Percentiles rank a stretch among this genome's conserved stretches.
Conservation (phyloP, 306 rosid genomes). For the Phaseolus lunatus region DNA sequence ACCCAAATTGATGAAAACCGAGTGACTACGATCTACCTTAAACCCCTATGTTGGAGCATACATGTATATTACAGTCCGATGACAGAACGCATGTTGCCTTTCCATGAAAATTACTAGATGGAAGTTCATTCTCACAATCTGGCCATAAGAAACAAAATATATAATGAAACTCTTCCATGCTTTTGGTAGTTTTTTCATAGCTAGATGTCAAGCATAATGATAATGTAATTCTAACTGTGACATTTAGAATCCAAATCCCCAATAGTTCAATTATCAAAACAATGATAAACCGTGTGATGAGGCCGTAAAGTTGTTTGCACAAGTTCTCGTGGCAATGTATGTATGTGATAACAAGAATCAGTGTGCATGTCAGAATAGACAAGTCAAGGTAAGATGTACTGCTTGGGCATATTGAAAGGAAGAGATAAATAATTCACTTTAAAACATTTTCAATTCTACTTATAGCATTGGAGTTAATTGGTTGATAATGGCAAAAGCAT, state of each 20-base stretch:
- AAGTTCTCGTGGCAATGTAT: constrained; percentile 28
- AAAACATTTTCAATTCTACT: constrained; percentile 16
- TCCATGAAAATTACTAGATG: constrained; percentile 8
- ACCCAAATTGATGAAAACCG: not conserved
- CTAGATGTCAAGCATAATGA: not conserved
- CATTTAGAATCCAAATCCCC: constrained; percentile 13
- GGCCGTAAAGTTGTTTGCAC: not conserved
- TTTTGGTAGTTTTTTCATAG: constrained; percentile 28
- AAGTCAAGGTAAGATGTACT: constrained; percentile 6
- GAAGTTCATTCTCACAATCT: constrained; percentile 27
- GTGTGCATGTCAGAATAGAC: constrained; percentile 12
- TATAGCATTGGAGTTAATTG: not conserved
- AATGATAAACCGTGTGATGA: constrained; percentile 19
- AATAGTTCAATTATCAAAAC: constrained; percentile 32
- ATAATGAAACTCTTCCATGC: not conserved
- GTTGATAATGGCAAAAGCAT: not conserved
- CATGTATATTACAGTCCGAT: not conserved
- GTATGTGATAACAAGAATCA: constrained; percentile 15
- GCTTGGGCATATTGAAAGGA: constrained; percentile 12
- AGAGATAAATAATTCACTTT: constrained; percentile 18
- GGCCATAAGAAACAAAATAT: constrained; percentile 25
- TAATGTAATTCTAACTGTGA: not conserved
- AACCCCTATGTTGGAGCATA: not conserved
- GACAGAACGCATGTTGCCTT: not conserved
- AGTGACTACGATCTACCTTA: not conserved